Evolutionary conservation across 2,329 filamentous ascomycete genomes (phyloP).

Genomic region (Sporothrix schenckii): DNA sequence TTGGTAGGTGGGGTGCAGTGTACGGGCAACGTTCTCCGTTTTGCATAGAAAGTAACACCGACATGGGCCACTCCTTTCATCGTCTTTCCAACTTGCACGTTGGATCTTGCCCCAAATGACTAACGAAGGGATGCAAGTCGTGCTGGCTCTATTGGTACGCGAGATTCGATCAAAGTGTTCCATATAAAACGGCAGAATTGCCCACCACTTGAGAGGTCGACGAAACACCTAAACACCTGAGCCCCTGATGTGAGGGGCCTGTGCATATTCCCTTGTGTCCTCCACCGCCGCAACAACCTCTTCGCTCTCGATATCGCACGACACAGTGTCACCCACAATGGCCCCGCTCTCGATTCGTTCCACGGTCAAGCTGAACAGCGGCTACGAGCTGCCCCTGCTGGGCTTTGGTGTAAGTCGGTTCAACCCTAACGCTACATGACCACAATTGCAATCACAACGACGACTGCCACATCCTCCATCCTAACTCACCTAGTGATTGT

Average conservation of each 20-base stretch:
- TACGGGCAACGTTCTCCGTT: too few relatives aligned
- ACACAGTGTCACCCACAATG: slow-evolving; percentile 44
- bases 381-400: slow-evolving; percentile 55
- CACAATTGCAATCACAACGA: neutral
- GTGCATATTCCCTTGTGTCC: neutral
- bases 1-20: neutral
- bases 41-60: too few relatives aligned
- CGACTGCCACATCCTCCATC: neutral
- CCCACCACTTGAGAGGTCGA: neutral
- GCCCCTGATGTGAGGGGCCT: too few relatives aligned
- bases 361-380: slow-evolving; percentile 57
- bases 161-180: neutral
- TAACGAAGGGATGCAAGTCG: neutral
- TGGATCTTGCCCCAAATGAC: neutral
- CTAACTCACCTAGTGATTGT: neutral
- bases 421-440: neutral
- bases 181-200: neutral
- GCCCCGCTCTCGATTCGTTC: slow-evolving; percentile 52
- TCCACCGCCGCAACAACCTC: neutral
- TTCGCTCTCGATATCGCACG: neutral
- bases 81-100: neutral
- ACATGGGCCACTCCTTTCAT: too few relatives aligned
- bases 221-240: too few relatives aligned
- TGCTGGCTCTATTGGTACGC: neutral
- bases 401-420: slow-evolving; percentile 56